Evolutionary conservation across 768 basidiomycete species (phyloP).

Genomic region (Kwoniella pini): DNA sequence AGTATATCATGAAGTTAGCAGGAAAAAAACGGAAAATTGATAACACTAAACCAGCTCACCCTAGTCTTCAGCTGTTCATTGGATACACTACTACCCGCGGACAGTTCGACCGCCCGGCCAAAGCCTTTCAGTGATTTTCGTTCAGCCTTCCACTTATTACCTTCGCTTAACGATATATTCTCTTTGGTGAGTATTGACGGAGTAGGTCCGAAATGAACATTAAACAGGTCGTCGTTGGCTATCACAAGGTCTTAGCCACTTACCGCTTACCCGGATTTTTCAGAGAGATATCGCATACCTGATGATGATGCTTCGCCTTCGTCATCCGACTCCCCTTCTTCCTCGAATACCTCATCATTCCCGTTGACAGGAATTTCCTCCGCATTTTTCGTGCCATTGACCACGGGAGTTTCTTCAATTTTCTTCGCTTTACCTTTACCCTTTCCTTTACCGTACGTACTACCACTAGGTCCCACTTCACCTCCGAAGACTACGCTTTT

Average conservation of each 20-base stretch:
- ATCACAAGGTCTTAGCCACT: no score
- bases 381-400: constrained; percentile 19
- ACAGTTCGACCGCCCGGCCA: constrained; percentile 61
- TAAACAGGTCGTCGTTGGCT: constrained; percentile 60
- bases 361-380: constrained; percentile 8
- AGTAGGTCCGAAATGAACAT: constrained; percentile 70
- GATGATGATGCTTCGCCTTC: constrained; percentile 7
- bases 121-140: constrained; percentile 63
- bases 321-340: constrained; percentile 19
- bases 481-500: constrained; percentile 52
- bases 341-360: constrained; percentile 6
- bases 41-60: constrained; percentile 16
- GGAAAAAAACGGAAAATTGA: not conserved
- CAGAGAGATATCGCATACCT: not conserved
- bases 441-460: constrained; percentile 37
- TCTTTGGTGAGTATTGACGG: constrained; percentile 56
- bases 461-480: constrained; percentile 54
- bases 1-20: not conserved
- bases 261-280: no score
- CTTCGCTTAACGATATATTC: constrained; percentile 62
- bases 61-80: constrained; percentile 42
- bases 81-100: constrained; percentile 55
- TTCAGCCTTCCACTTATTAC: constrained; percentile 62
- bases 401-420: constrained; percentile 20
- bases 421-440: constrained; percentile 41